Conservation (phyloP, 345 rosid genomes). For the Cardamine resedifolia region DNA sequence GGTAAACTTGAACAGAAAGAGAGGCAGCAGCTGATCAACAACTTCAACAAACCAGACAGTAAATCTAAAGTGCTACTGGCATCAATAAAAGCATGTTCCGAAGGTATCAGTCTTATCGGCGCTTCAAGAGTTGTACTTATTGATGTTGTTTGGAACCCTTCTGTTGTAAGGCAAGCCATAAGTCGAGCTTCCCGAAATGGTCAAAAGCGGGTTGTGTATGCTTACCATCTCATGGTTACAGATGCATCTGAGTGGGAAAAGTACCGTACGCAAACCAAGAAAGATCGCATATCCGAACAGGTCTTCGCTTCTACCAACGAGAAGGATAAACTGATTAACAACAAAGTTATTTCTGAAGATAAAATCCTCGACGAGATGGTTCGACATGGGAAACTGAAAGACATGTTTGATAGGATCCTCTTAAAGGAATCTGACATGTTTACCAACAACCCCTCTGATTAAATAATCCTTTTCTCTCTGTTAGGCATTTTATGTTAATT, state of each 20-base stretch:
- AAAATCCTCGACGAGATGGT: constrained; percentile 44
- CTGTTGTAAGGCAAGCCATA: constrained; percentile 85
- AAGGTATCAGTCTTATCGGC: constrained; percentile 75
- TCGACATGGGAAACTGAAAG: constrained; percentile 31
- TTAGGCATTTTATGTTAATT: background rate
- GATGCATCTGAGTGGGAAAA: constrained; percentile 58
- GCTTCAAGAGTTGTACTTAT: constrained; percentile 85
- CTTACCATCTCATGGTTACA: constrained; percentile 61
- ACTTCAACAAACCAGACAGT: constrained; percentile 54
- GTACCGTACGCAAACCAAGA: constrained; percentile 49
- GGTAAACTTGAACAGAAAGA: constrained; percentile 42
- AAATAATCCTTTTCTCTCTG: background rate
- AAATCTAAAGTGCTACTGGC: constrained; percentile 70
- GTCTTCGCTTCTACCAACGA: constrained; percentile 52
- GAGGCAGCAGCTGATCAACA: constrained; percentile 51
- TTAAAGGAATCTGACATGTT: constrained; percentile 34
- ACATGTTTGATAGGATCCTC: constrained; percentile 40
- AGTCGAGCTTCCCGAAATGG: constrained; percentile 76
- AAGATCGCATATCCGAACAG: constrained; percentile 52
- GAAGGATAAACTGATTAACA: constrained; percentile 21
- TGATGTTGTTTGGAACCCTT: constrained; percentile 86
- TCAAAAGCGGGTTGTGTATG: constrained; percentile 58
- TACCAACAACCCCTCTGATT: constrained; percentile 14
- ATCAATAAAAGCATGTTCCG: constrained; percentile 69
- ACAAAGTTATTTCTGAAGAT: constrained; percentile 33